These are phyloP conservation scores for Zizania palustris DNA, from an alignment of 202 grass and related monocot genomes.

Conservation along the genomic window DNA sequence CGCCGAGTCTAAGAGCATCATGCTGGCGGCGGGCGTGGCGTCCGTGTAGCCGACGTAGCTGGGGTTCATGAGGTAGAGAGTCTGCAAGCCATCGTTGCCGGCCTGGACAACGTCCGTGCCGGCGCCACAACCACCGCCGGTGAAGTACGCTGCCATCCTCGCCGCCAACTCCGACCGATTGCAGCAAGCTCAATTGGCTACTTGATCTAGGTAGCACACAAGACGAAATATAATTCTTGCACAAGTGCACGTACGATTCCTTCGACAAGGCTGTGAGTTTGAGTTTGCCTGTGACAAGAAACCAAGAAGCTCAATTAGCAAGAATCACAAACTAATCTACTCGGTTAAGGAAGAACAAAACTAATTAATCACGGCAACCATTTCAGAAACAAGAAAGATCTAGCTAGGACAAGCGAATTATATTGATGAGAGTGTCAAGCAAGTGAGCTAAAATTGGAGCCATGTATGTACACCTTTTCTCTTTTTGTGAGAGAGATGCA, in stretches of 20 bases:
- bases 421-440: slow-evolving; percentile 1
- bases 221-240: too few relatives aligned
- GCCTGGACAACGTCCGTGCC: slow-evolving; percentile 61
- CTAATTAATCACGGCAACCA: background rate
- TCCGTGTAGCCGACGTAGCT: slow-evolving; percentile 55
- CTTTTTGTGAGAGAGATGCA: slow-evolving; percentile 24
- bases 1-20: slow-evolving; percentile 74
- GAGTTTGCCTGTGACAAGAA: slow-evolving; percentile 16
- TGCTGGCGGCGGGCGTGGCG: slow-evolving; percentile 51
- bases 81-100: slow-evolving; percentile 64
- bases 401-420: background rate
- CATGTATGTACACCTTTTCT: background rate
- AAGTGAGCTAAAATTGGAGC: slow-evolving; percentile 26
- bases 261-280: background rate
- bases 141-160: slow-evolving; percentile 70
- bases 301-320: background rate
- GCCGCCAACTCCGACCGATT: background rate
- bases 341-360: background rate
- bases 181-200: background rate
- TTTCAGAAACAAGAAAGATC: background rate
- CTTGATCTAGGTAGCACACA: background rate
- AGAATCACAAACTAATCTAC: background rate
- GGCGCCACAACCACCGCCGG: slow-evolving; percentile 43
- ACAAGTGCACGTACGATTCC: too few relatives aligned
- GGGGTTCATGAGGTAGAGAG: slow-evolving; percentile 88